Conservation (phyloP, 371 early-diverging fungal species). For the Mortierella sp. region DNA sequence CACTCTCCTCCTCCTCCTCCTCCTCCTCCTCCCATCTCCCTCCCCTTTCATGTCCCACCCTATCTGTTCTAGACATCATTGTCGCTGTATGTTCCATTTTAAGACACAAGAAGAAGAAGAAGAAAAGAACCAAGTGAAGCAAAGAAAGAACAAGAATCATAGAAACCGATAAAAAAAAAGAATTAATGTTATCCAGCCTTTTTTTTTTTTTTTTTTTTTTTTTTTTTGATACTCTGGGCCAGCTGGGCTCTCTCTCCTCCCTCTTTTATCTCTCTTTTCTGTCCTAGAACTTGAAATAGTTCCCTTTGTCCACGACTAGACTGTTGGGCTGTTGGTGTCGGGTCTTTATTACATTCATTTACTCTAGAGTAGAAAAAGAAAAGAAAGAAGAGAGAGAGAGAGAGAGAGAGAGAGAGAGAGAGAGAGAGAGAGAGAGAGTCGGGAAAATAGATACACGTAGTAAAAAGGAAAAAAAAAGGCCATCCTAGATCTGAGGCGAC, state of each 20-base stretch:
- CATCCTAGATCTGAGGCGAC: not conserved
- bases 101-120: too few species aligned
- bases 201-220: too few species aligned
- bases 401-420: not conserved
- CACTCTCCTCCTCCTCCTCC: not conserved
- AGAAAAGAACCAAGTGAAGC: too few species aligned
- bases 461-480: not conserved
- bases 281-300: conserved; percentile 21
- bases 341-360: too few species aligned
- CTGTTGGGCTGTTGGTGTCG: too few species aligned
- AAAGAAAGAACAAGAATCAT: too few species aligned
- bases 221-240: too few species aligned
- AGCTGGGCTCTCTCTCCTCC: not conserved
- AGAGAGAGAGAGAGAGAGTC: not conserved
- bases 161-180: too few species aligned
- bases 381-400: not conserved
- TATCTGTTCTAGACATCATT: not conserved
- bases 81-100: too few species aligned
- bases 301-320: conserved; percentile 10
- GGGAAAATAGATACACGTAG: not conserved
- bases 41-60: not conserved
- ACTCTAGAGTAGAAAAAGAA: not conserved
- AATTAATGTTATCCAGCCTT: too few species aligned
- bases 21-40: not conserved
- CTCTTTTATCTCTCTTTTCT: not conserved